Percentiles rank a stretch among this genome's conserved stretches.
Conservation (phyloP, 306 rosid species). For the Cucurbita maxima region DNA sequence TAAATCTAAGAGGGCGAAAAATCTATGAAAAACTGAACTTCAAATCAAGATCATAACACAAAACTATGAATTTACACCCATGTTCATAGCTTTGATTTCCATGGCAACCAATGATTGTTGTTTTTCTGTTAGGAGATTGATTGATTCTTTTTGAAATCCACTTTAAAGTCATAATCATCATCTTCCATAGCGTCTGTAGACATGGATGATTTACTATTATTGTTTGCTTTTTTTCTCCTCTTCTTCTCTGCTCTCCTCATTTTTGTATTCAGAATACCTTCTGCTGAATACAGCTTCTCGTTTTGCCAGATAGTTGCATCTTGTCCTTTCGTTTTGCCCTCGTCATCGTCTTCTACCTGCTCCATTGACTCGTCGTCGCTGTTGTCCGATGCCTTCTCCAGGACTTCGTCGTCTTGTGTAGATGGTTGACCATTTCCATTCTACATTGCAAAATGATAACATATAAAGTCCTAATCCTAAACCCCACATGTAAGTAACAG, state of each 20-base stretch:
- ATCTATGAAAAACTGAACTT: not conserved
- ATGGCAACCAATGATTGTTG: no score
- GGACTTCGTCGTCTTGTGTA: slow-evolving; percentile 20
- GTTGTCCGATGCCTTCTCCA: slow-evolving; percentile 14
- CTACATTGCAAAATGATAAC: slow-evolving; percentile 10
- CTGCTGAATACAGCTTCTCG: slow-evolving; percentile 60
- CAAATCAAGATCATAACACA: not conserved
- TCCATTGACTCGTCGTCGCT: slow-evolving; percentile 37
- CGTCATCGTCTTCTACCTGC: slow-evolving; percentile 17
- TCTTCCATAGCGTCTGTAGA: slow-evolving; percentile 50
- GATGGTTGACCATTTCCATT: slow-evolving; percentile 20
- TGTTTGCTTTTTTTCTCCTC: slow-evolving; percentile 45
- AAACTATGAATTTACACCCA: not conserved
- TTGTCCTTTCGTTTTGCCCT: slow-evolving; percentile 32
- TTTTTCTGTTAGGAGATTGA: not conserved
- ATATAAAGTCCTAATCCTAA: no score
- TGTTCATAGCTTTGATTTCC: not conserved
- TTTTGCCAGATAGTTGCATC: slow-evolving; percentile 44
- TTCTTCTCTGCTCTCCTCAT: slow-evolving; percentile 66
- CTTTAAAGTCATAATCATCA: slow-evolving; percentile 69
- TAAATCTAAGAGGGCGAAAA: not conserved
- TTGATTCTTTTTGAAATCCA: slow-evolving; percentile 47
- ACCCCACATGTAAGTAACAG: not conserved
- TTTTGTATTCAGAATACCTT: slow-evolving; percentile 74
- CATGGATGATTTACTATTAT: slow-evolving; percentile 12